Conservation (phyloP, 2,329 filamentous ascomycete genomes). For the Curvularia verruculosa region DNA sequence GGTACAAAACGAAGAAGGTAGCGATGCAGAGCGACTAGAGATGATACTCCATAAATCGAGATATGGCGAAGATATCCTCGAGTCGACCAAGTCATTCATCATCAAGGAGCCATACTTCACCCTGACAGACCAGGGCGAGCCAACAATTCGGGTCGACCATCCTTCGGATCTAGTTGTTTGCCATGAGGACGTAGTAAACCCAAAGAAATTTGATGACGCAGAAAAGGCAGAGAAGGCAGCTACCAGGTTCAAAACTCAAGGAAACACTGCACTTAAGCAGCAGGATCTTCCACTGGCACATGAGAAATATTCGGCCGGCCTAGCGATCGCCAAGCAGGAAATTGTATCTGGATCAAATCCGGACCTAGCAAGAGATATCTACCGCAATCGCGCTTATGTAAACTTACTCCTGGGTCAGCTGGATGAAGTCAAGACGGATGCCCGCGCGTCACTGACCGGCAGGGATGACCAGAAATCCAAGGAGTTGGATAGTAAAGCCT, state of each 20-base stretch:
- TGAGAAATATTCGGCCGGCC: constrained; percentile 41
- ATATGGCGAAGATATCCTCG: constrained; percentile 45
- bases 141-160: constrained; percentile 61
- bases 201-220: constrained; percentile 39
- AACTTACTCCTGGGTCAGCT: constrained; percentile 38
- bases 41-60: constrained; percentile 33
- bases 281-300: constrained; percentile 48
- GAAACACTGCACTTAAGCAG: constrained; percentile 41
- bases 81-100: constrained; percentile 47
- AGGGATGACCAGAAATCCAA: constrained; percentile 36
- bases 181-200: constrained; percentile 21
- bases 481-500: constrained; percentile 50
- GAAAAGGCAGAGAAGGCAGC: constrained; percentile 41
- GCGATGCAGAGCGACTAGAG: constrained; percentile 43
- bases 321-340: constrained; percentile 30
- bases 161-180: constrained; percentile 57
- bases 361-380: constrained; percentile 42
- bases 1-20: constrained; percentile 45
- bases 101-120: constrained; percentile 64
- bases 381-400: constrained; percentile 42
- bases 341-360: constrained; percentile 21
- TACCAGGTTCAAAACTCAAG: constrained; percentile 43
- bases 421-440: constrained; percentile 42
- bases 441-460: constrained; percentile 33
- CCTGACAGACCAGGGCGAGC: constrained; percentile 47